These are phyloP conservation scores for Starmerella geochares DNA, from an alignment of 805 yeast species.

Conservation along the genomic window DNA sequence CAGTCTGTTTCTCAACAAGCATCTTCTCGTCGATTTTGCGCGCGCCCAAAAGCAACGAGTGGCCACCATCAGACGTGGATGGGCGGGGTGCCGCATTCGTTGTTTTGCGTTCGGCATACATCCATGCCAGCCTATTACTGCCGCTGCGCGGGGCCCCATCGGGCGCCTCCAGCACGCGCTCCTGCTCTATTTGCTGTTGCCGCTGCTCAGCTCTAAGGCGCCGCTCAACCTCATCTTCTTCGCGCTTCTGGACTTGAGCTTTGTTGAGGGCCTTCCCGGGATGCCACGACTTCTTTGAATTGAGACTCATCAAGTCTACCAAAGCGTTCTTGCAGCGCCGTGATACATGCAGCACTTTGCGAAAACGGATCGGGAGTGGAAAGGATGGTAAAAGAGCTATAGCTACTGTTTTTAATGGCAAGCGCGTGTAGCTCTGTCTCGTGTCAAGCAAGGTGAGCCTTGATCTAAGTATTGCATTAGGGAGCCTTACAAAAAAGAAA, in stretches of 20 bases:
- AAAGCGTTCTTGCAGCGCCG: not conserved
- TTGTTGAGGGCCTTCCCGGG: conserved; percentile 80
- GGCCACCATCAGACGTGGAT: not conserved
- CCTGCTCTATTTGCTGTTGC: conserved; percentile 52
- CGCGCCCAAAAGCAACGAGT: not conserved
- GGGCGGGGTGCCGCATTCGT: not conserved
- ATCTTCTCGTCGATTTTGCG: not conserved
- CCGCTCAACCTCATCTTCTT: conserved; percentile 67
- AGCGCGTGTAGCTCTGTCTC: too few relatives aligned
- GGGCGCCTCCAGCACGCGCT: conserved; percentile 49
- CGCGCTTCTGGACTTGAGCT: conserved; percentile 72
- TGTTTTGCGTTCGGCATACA: conserved; percentile 48
- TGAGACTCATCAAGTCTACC: conserved; percentile 35
- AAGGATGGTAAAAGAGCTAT: too few relatives aligned
- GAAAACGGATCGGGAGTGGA: too few relatives aligned
- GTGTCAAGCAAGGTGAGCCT: too few relatives aligned
- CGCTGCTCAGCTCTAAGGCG: conserved; percentile 52
- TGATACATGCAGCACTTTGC: not conserved
- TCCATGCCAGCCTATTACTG: conserved; percentile 55
- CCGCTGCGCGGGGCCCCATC: conserved; percentile 19
- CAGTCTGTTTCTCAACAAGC: not conserved
- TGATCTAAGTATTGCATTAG: too few relatives aligned
- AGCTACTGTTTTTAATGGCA: too few relatives aligned
- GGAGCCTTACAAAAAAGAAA: too few relatives aligned
- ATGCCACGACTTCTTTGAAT: conserved; percentile 91